A percentile compares a stretch with the other conserved stretches of the same genome.
phyloP scores from a whole-genome alignment of 2,329 filamentous ascomycete genomes.

The Cladophialophora carrionii region DNA sequence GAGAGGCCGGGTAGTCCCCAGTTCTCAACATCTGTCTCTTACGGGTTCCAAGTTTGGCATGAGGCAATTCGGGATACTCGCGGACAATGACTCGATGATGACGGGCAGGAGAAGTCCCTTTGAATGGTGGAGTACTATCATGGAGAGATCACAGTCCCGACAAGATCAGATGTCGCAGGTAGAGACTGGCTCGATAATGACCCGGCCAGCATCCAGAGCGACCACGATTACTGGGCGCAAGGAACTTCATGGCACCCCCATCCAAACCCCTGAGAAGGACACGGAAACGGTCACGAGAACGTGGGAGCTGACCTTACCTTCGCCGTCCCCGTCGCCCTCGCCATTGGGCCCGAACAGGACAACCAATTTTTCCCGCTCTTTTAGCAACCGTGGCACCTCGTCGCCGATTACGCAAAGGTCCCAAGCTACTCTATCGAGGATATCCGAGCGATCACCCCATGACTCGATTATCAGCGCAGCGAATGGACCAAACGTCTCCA shows the following conservation, averaged over 20 bases:
- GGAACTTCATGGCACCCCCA: conserved; percentile 23
- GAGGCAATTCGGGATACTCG: conserved; percentile 34
- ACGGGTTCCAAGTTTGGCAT: conserved; percentile 39
- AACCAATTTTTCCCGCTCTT: conserved; percentile 33
- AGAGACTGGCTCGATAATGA: conserved; percentile 28
- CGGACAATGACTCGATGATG: conserved; percentile 34
- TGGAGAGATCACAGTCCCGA: conserved; percentile 35
- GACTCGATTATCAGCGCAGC: conserved; percentile 31
- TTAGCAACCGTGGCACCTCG: conserved; percentile 19
- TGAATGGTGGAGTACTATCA: conserved; percentile 38
- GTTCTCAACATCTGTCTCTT: conserved; percentile 38
- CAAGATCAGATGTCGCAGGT: conserved; percentile 32
- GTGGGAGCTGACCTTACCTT: conserved; percentile 27
- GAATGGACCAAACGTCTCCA: conserved; percentile 10
- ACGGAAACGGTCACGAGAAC: conserved; percentile 23
- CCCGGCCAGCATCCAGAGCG: conserved; percentile 26
- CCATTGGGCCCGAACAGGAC: conserved; percentile 20
- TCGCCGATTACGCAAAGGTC: conserved; percentile 30
- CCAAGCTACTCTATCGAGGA: conserved; percentile 33
- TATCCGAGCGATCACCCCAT: conserved; percentile 36
- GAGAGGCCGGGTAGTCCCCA: conserved; percentile 37
- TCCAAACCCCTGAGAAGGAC: conserved; percentile 28
- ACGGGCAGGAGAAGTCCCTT: conserved; percentile 38
- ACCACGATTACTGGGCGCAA: conserved; percentile 24
- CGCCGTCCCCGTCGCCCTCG: conserved; percentile 21